phyloP scores from a whole-genome alignment of 306 rosid species.

The Betula pendula region DNA sequence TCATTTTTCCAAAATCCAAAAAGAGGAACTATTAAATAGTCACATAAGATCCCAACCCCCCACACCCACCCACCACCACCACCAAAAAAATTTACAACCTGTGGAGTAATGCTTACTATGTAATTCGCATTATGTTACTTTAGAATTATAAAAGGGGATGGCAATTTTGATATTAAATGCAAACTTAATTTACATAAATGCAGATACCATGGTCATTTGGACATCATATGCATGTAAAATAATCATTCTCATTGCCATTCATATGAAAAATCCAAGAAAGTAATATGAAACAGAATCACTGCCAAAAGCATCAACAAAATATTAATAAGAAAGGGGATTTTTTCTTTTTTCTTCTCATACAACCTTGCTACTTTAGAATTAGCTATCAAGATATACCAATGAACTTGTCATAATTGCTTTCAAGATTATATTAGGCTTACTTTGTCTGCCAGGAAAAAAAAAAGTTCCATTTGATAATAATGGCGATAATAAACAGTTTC shows the following conservation, averaged over 20 bases:
- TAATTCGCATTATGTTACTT: no score
- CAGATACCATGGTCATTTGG: neutral
- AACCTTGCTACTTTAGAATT: neutral
- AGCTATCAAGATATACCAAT: neutral
- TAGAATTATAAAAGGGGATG: no score
- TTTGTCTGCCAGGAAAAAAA: neutral
- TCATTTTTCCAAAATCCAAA: neutral
- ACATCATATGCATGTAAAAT: neutral
- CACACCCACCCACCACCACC: no score
- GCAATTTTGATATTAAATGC: no score
- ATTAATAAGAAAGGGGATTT: neutral
- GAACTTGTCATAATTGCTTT: neutral
- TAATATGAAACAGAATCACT: neutral
- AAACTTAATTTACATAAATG: no score
- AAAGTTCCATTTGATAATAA: neutral
- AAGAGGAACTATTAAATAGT: neutral
- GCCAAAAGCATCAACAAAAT: neutral
- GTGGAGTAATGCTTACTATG: no score
- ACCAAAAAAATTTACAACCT: no score
- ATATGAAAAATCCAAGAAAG: neutral
- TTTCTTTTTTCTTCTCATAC: neutral
- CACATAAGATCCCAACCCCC: no score
- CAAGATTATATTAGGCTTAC: neutral
- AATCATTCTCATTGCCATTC: neutral
- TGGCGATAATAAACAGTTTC: neutral